Evolutionary conservation across 441 rosid species (phyloP), one percentile per base, ranked within the genome.

Genomic region (Gossypium laxum): DNA sequence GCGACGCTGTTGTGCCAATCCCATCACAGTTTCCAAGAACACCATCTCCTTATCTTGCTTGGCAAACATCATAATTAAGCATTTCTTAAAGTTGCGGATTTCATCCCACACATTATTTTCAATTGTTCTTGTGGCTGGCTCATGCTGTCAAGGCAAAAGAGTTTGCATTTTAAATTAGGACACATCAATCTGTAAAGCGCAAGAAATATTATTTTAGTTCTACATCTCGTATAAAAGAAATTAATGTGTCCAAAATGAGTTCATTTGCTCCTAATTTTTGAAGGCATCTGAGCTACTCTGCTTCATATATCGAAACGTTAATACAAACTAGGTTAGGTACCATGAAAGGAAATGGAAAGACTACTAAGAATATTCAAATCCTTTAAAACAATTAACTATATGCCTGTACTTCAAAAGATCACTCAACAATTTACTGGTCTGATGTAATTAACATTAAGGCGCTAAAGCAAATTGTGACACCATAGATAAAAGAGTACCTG

Each of bases 11-110:
- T 85, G 88, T 30, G 91, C 83, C 80, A 92, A 82, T 2, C 87
- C 90, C 82, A 91, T 85, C 61, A 92, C 98, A 0, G 97, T 91
- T 80, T 92, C 97, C 22, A 92, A 88, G 80, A 92, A 92, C 59
- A 92, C 86, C 11, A 86, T 63, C 4, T 89, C 93, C 81, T 88
- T 93, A 26, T 89, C 97, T 76, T 91, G 89, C 85, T 89, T 87
- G 2, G 88, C 90, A 76, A 85, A 93, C 96, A 93, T 85, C 92
- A 85, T 87, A 65, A 92, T 88, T 47, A 92, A 91, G 82, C 98
- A 91, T 82, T 92, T 92, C 80, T 92, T 93, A 83, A 91, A 93
- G 66, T 93, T 91, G 11, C 97, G 88, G 34, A 93, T 88, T 85
- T 93, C 97, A 12, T 86, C 92, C 98, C 97, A 88, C 56, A 86